Evolutionary conservation across 768 basidiomycete genomes (phyloP), one percentile per base, ranked within the genome.

Genomic region (Trametes cinnabarina): DNA sequence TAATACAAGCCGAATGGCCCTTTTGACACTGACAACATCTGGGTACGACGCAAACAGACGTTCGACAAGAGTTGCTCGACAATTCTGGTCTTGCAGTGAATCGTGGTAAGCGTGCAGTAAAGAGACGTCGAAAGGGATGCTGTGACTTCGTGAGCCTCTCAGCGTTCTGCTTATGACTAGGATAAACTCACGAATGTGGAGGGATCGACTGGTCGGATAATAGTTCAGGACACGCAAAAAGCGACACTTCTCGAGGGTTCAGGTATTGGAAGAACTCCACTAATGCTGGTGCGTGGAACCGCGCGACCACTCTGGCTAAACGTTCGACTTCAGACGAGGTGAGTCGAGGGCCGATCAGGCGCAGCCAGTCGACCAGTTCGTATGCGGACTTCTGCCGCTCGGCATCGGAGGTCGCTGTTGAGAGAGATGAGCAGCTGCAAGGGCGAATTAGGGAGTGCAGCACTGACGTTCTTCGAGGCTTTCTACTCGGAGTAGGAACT

Each of bases 331-430:
- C 76, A 0, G 63, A 59, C 1, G 71, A 12, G 14, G 66, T 63
- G 4, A 82, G 62, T 1, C 70, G 63, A 25, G 69, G 65, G 14
- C 75, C 74, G 2, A 76, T 64, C 1, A 88, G 69, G 35, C 87
- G 82, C 30, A 86, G 56, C 80, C 81, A 84, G 62, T 88, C 86
- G n/a, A 89, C 73, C 0, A 90, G 72, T 49, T 84, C 82, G 42
- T 75, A 82, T 0, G 85, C 85, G 26, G 73, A 63, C 1, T 65
- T 60, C 47, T 69, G 72, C 41, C 79, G 69, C 23, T 70, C 70
- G 3, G 51, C 51, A 39, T 70, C 69, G 3, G 73, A 69, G 17
- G 68, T 65, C 30, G 79, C 84, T 86, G 25, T 44, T 41, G 25
- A 9, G 3, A 4, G 8, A 9, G 14, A n/a, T 28, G 12, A 19